phyloP scores from a whole-genome alignment of 2,329 filamentous ascomycete genomes.

The Volutella citrinella region DNA sequence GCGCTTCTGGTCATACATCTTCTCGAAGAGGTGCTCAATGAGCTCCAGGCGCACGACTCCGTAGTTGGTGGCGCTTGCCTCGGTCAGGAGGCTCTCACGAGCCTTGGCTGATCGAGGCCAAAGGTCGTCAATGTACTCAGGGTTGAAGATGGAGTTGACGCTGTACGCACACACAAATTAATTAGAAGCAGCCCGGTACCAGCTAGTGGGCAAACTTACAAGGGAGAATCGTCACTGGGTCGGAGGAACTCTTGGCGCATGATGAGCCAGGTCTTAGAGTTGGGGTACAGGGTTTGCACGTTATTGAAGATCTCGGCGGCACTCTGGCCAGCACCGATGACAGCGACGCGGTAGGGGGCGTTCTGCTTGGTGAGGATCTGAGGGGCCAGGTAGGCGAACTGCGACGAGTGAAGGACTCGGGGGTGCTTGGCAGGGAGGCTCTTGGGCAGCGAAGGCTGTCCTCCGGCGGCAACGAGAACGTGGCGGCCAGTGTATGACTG shows the following conservation, averaged over 20 bases:
- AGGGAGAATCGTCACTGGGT: slow-evolving; percentile 93
- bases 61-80: slow-evolving; percentile 87
- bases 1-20: slow-evolving; percentile 82
- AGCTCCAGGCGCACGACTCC: slow-evolving; percentile 88
- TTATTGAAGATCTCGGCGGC: slow-evolving; percentile 95
- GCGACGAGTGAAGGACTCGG: slow-evolving; percentile 81
- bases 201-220: slow-evolving; percentile 70
- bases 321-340: slow-evolving; percentile 87
- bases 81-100: slow-evolving; percentile 58
- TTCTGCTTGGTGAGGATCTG: slow-evolving; percentile 55
- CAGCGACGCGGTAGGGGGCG: slow-evolving; percentile 69
- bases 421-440: slow-evolving; percentile 67
- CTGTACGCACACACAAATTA: no score
- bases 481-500: slow-evolving; percentile 58
- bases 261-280: slow-evolving; percentile 71
- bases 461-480: slow-evolving; percentile 59
- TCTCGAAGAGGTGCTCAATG: slow-evolving; percentile 84
- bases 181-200: no score
- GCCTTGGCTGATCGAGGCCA: slow-evolving; percentile 64
- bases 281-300: slow-evolving; percentile 77
- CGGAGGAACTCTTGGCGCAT: slow-evolving; percentile 81
- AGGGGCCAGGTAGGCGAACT: slow-evolving; percentile 68
- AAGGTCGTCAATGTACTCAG: slow-evolving; percentile 73
- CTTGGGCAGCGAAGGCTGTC: slow-evolving; percentile 66
- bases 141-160: slow-evolving; percentile 96